Conservation (phyloP, 257 asterid species). For the Solanum chiquidenum region DNA sequence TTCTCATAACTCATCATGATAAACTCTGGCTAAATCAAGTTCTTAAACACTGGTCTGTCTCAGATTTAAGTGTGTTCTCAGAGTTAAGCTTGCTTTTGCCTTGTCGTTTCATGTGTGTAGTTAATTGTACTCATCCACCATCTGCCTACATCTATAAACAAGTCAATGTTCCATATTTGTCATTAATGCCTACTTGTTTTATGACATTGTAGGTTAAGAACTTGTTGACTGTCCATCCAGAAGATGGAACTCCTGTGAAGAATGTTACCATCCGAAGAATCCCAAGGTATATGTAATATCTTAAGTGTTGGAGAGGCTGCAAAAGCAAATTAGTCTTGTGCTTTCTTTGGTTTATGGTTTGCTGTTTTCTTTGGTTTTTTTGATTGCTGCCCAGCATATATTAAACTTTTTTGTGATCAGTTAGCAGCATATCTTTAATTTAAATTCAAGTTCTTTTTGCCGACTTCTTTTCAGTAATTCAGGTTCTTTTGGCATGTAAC, state of each 20-base stretch:
- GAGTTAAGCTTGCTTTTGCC: neutral
- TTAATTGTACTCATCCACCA: neutral
- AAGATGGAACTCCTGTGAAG: constrained; percentile 67
- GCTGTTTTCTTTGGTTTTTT: neutral
- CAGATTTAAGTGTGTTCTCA: neutral
- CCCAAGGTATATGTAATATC: constrained; percentile 44
- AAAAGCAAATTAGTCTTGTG: neutral
- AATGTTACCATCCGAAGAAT: constrained; percentile 76
- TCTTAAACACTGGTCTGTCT: neutral
- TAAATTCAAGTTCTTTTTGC: neutral
- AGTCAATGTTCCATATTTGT: neutral
- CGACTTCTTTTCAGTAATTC: neutral
- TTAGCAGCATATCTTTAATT: neutral
- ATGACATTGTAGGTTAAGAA: constrained; percentile 49
- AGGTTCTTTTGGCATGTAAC: neutral
- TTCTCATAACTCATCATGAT: neutral
- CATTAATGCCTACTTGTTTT: neutral
- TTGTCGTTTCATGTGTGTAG: neutral
- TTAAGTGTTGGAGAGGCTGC: neutral
- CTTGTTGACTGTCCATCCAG: constrained; percentile 72
- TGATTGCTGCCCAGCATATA: neutral
- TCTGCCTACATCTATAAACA: neutral
- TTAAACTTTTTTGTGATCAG: neutral
- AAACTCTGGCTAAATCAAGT: neutral
- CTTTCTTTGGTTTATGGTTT: neutral